These are phyloP conservation scores for Grifola frondosa DNA, from an alignment of 1,284 basidiomycete species.

Conservation along the genomic window DNA sequence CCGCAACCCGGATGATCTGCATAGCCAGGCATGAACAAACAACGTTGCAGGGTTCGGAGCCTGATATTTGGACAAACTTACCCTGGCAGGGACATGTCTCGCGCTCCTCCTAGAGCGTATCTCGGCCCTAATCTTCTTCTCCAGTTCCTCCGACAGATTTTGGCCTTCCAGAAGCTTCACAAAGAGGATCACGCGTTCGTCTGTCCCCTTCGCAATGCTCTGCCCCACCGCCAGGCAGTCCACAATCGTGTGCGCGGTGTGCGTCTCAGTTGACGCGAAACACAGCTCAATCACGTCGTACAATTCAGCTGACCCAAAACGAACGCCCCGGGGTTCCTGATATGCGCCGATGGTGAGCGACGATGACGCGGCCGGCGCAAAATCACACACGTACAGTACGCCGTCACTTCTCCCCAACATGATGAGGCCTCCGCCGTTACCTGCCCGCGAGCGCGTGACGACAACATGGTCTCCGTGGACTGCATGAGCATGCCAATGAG, in stretches of 20 bases:
- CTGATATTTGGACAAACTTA: slow-evolving; percentile 32
- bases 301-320: slow-evolving; percentile 84
- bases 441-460: slow-evolving; percentile 61
- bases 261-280: slow-evolving; percentile 44
- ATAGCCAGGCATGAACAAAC: slow-evolving; percentile 15
- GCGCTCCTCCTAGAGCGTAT: slow-evolving; percentile 69
- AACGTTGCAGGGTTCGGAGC: slow-evolving; percentile 20
- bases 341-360: slow-evolving; percentile 5
- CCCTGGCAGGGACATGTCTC: slow-evolving; percentile 71
- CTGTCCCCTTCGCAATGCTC: slow-evolving; percentile 64
- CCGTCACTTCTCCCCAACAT: slow-evolving; percentile 87
- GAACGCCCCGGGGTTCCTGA: slow-evolving; percentile 82
- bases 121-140: slow-evolving; percentile 59
- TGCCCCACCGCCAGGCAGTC: slow-evolving; percentile 81
- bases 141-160: slow-evolving; percentile 50
- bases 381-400: slow-evolving; percentile 57
- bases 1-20: slow-evolving; percentile 67
- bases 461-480: slow-evolving; percentile 78
- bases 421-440: slow-evolving; percentile 76
- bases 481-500: slow-evolving; percentile 26
- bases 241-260: slow-evolving; percentile 48
- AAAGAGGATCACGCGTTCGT: slow-evolving; percentile 85
- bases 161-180: slow-evolving; percentile 65
- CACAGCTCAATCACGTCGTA: slow-evolving; percentile 79
- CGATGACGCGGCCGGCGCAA: slow-evolving; percentile 21